Conservation (phyloP, 2,329 filamentous ascomycete genomes). For the Phialophora expanda region DNA sequence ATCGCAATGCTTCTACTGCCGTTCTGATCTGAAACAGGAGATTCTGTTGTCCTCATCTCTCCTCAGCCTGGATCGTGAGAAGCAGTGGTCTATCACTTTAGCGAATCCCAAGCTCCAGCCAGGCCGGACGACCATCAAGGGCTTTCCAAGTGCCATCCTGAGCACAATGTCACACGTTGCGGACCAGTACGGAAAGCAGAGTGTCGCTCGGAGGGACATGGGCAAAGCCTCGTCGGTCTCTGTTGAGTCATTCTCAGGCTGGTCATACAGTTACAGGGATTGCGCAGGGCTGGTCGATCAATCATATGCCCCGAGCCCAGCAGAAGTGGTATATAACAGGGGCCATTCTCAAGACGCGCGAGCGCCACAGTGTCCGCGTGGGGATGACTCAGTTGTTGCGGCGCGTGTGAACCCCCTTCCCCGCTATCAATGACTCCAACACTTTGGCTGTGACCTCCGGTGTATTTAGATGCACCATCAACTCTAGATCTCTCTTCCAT, state of each 20-base stretch:
- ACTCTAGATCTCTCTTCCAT: background rate
- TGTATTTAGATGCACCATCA: conserved; percentile 12
- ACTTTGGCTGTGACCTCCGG: conserved; percentile 4
- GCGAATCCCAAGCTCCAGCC: background rate
- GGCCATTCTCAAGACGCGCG: background rate
- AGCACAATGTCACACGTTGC: background rate
- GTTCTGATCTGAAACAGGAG: too few species aligned
- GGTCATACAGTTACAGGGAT: background rate
- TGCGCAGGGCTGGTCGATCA: background rate
- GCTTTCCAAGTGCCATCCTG: background rate
- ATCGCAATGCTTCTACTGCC: background rate
- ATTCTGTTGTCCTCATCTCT: conserved; percentile 59
- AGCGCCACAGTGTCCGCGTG: background rate
- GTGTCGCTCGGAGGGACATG: background rate
- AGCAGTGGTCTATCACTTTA: conserved; percentile 20
- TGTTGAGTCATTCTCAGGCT: background rate
- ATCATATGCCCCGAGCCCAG: background rate
- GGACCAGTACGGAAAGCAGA: too few species aligned
- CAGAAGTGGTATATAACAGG: background rate
- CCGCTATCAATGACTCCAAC: conserved; percentile 25
- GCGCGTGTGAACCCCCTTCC: conserved; percentile 7
- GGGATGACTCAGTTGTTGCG: conserved; percentile 18
- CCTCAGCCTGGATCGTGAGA: conserved; percentile 56
- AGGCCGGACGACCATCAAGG: background rate
- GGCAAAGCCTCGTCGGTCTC: background rate